Percentiles rank a stretch among this genome's conserved stretches.
Conservation (phyloP, 352 stramenopile genomes). For the Plasmopara halstedii region DNA sequence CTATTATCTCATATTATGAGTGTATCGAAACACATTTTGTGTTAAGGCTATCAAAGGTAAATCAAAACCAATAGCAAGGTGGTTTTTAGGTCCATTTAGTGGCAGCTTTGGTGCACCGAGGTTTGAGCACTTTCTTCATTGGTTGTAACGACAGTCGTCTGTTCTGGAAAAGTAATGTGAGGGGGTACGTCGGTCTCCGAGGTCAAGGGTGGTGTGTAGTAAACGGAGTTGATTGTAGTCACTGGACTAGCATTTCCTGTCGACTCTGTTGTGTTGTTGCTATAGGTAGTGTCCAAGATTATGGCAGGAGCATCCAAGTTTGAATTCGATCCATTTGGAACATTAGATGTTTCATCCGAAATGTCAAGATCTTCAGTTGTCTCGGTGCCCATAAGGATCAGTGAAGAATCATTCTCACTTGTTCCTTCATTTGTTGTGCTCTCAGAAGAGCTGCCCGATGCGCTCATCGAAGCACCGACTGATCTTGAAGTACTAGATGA, state of each 20-base stretch:
- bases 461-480: neutral
- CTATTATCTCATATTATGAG: too few species aligned
- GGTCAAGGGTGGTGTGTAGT: slow-evolving; percentile 11
- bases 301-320: slow-evolving; percentile 4
- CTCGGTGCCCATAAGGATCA: neutral
- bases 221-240: slow-evolving; percentile 6
- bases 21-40: too few species aligned
- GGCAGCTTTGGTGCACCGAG: slow-evolving; percentile 6
- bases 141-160: neutral
- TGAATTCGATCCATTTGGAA: neutral
- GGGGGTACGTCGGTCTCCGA: slow-evolving; percentile 2
- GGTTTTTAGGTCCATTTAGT: slow-evolving; percentile 1
- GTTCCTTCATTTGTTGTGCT: too few species aligned
- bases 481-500: too few species aligned
- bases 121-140: neutral
- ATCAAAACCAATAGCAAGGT: too few species aligned
- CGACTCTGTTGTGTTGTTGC: slow-evolving; percentile 1
- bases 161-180: neutral
- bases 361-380: neutral
- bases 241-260: neutral
- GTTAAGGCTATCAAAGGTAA: too few species aligned
- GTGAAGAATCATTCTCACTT: neutral
- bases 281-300: slow-evolving; percentile 8
- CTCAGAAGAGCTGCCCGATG: neutral
- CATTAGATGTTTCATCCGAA: neutral